A percentile compares a stretch with the other conserved stretches of the same genome.
Conservation (phyloP, 2,329 filamentous ascomycete genomes). For the Pyricularia pennisetigena region DNA sequence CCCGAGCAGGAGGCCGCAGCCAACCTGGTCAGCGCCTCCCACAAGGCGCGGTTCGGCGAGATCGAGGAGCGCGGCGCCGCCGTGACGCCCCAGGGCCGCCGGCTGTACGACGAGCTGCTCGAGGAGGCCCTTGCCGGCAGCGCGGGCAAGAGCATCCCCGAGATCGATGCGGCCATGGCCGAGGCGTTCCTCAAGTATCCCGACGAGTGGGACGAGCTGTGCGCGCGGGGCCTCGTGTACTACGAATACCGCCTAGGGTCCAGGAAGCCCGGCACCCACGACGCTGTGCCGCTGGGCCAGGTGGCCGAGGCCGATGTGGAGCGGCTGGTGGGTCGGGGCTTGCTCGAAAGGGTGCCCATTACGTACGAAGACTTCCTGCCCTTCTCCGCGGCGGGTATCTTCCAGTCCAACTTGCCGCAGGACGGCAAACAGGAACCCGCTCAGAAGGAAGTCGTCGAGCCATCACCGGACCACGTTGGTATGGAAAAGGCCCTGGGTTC, state of each 20-base stretch:
- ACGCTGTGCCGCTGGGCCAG: not conserved
- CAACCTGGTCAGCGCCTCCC: conserved; percentile 22
- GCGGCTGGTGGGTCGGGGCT: conserved; percentile 12
- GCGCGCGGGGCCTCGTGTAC: not conserved
- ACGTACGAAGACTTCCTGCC: conserved; percentile 46
- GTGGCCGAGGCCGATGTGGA: not conserved
- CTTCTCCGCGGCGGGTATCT: conserved; percentile 23
- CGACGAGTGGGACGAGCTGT: not conserved
- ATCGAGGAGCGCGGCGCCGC: conserved; percentile 42
- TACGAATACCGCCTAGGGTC: not conserved
- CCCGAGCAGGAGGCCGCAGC: not conserved
- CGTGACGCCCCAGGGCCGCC: conserved; percentile 32
- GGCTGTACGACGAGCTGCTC: conserved; percentile 35
- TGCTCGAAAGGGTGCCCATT: conserved; percentile 29
- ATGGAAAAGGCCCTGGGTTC: not conserved
- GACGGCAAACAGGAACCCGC: not conserved
- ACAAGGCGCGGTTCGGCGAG: conserved; percentile 42
- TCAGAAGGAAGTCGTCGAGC: not conserved
- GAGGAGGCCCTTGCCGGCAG: conserved; percentile 16
- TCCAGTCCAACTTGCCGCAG: not conserved
- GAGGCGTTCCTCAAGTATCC: not conserved
- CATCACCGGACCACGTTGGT: not conserved
- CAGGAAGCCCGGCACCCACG: not conserved
- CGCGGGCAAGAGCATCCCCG: conserved; percentile 10
- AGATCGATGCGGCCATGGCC: not conserved